Evolutionary conservation across 2,329 filamentous ascomycete genomes (phyloP), one percentile per base, ranked within the genome.

Genomic region (Chaetomium sp.): DNA sequence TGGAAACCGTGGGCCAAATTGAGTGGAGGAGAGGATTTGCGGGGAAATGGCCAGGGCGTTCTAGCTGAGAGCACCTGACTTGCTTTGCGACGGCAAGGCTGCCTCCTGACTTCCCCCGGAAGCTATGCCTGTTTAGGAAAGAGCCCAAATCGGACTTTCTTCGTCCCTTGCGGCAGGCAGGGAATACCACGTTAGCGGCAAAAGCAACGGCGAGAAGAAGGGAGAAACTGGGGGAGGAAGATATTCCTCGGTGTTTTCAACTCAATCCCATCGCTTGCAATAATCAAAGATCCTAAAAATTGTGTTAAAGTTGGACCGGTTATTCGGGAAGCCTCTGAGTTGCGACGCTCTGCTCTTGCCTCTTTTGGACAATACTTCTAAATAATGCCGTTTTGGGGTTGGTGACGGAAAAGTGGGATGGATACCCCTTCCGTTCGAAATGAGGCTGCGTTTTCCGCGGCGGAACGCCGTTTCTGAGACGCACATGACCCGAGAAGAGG

Each of bases 11-110:
- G 55, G 63, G 51, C 60, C 60, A 59, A 60, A 63, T 59, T 63
- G 63, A 65, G 49, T 55, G 65, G 62, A 42, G 63, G 70, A 70
- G 71, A 69, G 70, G 63, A 70, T 68, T 70, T 71, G 71, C 68
- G 71, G 71, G 71, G 71, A 70, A 72, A 60, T 50, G 70, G 67
- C 65, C 65, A 61, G 63, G 67, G 66, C 64, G 67, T 68, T 62
- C 61, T 65, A 66, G 64, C 58, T 51, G 65, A 42, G 65, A 35
- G 60, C 70, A 71, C 70, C 68, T 72, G 70, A 72, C 70, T 69
- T 65, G 38, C 21, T 54, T 38, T 29, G 60, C 57, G 50, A 55
- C 68, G 65, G 70, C 69, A 70, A 69, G 68, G 69, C 69, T 70
- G 62, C 63, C 68, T 66, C 67, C 66, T 69, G 68, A 66, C 64